Percentiles rank a stretch among this genome's conserved stretches.
phyloP scores from a whole-genome alignment of 768 basidiomycete genomes.

The Lactarius sp. region DNA sequence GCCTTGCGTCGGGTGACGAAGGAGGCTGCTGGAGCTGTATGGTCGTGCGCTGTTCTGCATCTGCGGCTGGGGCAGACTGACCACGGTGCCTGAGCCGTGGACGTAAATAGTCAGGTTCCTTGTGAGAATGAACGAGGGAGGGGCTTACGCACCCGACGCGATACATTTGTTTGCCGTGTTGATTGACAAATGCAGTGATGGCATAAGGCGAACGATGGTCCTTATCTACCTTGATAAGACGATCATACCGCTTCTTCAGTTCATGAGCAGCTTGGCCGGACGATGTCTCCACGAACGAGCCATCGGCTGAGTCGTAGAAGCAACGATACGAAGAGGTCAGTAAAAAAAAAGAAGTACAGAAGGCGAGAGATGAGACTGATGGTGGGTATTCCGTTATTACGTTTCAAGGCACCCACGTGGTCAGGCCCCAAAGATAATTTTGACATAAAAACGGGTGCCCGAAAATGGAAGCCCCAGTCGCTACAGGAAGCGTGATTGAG shows the following conservation, averaged over 20 bases:
- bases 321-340: conserved; percentile 10
- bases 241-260: conserved; percentile 72
- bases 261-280: conserved; percentile 71
- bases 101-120: background rate
- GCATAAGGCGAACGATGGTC: conserved; percentile 71
- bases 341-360: conserved; percentile 2
- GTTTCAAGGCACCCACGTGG: conserved; percentile 17
- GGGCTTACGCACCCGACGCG: conserved; percentile 61
- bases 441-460: conserved; percentile 4
- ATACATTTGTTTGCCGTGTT: conserved; percentile 72
- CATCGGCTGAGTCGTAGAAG: conserved; percentile 48
- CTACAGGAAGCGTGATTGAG: background rate
- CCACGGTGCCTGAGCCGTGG: conserved; percentile 47
- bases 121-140: background rate
- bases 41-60: conserved; percentile 42
- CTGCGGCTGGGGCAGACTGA: conserved; percentile 53
- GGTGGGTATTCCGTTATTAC: conserved; percentile 1
- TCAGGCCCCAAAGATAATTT: background rate
- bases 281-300: conserved; percentile 74
- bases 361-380: conserved; percentile 8
- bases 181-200: conserved; percentile 78
- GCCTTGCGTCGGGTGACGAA: conserved; percentile 11
- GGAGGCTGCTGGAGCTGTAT: conserved; percentile 21
- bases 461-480: conserved; percentile 5
- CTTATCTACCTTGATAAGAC: conserved; percentile 58